Evolutionary conservation across 345 rosid genomes (phyloP), one percentile per base, ranked within the genome.

Genomic region (Dovyalis caffra): DNA sequence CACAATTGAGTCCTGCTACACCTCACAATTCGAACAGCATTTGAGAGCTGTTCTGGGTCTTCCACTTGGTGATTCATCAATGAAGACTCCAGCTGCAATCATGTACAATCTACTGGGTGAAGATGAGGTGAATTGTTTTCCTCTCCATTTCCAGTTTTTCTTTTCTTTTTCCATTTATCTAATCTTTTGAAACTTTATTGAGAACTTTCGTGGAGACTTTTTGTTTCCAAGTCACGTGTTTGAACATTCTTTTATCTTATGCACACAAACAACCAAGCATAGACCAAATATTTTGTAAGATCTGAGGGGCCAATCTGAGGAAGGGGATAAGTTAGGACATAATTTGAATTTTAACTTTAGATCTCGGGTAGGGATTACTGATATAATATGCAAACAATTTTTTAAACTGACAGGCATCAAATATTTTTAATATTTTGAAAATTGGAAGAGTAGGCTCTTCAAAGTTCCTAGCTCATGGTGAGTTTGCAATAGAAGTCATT

Each of bases 31-130:
- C 80, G 95, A 95, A 69, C 98, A 95, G 60, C 99, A 93, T 80
- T 84, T 95, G 81, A 87, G 97, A 62, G 98, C 97, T 78, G 91
- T 93, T 75, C 80, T 87, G 66, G 98, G 97, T 71, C 95, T 93
- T 83, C 97, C 99, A 25, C 98, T 93, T 11, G 97, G 99, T 67
- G 98, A 95, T 87, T 89, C 99, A 5, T 95, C 97, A 31, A 90
- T 95, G 99, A 93, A 90, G 87, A 89, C 93, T 77, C 91, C 95
- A 1, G 90, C 93, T 45, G 90, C 97, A 73, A 83, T 93, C 69
- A 93, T 91, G 98, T 91, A 90, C 82, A 95, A 91, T 79, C 70
- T 93, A 76, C 87, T 95, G 37, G 99, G 99, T 77, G 98, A 95
- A 85, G 95, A 89, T 15, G 95, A 95, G 86, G 99, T 90, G 77